A percentile compares a stretch with the other conserved stretches of the same genome.
Conservation (phyloP, 169 alveolate species). For the Babesia divergens region DNA sequence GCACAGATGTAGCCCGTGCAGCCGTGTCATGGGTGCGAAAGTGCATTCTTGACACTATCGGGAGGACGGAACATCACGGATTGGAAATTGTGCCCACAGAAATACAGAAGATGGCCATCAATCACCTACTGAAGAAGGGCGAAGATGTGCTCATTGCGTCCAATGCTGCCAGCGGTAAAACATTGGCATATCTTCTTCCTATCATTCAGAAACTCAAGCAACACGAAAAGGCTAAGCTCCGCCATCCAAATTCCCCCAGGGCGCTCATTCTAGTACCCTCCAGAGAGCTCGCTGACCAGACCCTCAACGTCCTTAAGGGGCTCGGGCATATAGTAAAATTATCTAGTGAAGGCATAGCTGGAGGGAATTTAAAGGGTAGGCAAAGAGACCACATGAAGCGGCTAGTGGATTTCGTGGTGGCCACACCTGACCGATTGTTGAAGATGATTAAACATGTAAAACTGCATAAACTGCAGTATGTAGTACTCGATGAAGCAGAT, state of each 20-base stretch:
- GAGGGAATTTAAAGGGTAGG: constrained; percentile 20
- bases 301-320: constrained; percentile 34
- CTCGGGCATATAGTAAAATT: constrained; percentile 45
- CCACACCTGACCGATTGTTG: constrained; percentile 43
- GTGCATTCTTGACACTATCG: background rate
- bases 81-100: constrained; percentile 36
- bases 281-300: constrained; percentile 48
- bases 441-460: constrained; percentile 27
- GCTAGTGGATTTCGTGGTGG: constrained; percentile 62
- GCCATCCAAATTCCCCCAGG: constrained; percentile 51
- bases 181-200: constrained; percentile 53
- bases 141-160: constrained; percentile 33
- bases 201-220: constrained; percentile 47
- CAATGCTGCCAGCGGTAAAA: constrained; percentile 56
- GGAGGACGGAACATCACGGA: background rate
- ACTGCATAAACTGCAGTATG: constrained; percentile 20
- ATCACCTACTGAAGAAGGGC: constrained; percentile 5
- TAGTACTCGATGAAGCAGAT: constrained; percentile 60
- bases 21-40: constrained; percentile 49
- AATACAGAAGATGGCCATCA: constrained; percentile 47
- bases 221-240: constrained; percentile 14
- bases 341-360: constrained; percentile 24
- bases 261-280: constrained; percentile 44
- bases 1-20: constrained; percentile 22
- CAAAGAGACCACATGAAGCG: constrained; percentile 48